A percentile compares a stretch with the other conserved stretches of the same genome.
phyloP scores from a whole-genome alignment of 2,329 filamentous ascomycete genomes.

The Alternaria sp. region DNA sequence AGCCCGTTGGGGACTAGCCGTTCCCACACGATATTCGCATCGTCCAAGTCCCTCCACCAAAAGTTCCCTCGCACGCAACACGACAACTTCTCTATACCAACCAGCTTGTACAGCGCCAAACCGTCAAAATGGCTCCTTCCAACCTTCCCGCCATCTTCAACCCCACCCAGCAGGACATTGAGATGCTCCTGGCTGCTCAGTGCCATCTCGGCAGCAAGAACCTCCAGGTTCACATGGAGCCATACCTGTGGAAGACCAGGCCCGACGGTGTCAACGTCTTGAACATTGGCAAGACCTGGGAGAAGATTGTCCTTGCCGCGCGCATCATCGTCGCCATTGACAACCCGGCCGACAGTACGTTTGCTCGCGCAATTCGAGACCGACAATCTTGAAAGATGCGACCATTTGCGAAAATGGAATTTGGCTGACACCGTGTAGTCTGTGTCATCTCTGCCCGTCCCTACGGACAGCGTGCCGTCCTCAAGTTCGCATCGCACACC shows the following conservation, averaged over 20 bases:
- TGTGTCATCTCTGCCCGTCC: slow-evolving; percentile 98
- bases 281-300: slow-evolving; percentile 99
- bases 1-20: slow-evolving; percentile 19
- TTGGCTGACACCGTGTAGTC: slow-evolving; percentile 37
- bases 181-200: slow-evolving; percentile 98
- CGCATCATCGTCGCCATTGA: slow-evolving; percentile 99
- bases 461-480: slow-evolving; percentile 98
- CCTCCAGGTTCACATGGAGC: slow-evolving; percentile 99
- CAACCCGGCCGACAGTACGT: slow-evolving; percentile 95
- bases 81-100: slow-evolving; percentile 30
- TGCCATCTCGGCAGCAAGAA: slow-evolving; percentile 98
- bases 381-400: slow-evolving; percentile 9
- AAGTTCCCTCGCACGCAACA: slow-evolving; percentile 35
- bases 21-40: slow-evolving; percentile 27
- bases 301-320: slow-evolving; percentile 99
- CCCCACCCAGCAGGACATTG: slow-evolving; percentile 97
- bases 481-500: slow-evolving; percentile 99
- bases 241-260: slow-evolving; percentile 99
- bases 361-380: slow-evolving; percentile 12
- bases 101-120: slow-evolving; percentile 42
- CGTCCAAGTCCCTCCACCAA: slow-evolving; percentile 23
- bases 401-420: background rate
- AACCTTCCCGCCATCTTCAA: slow-evolving; percentile 97
- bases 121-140: slow-evolving; percentile 85
- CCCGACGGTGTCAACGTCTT: slow-evolving; percentile 98